Base-by-base conservation (phyloP, 495 filamentous ascomycete species). In the Tuber magnatum region DNA sequence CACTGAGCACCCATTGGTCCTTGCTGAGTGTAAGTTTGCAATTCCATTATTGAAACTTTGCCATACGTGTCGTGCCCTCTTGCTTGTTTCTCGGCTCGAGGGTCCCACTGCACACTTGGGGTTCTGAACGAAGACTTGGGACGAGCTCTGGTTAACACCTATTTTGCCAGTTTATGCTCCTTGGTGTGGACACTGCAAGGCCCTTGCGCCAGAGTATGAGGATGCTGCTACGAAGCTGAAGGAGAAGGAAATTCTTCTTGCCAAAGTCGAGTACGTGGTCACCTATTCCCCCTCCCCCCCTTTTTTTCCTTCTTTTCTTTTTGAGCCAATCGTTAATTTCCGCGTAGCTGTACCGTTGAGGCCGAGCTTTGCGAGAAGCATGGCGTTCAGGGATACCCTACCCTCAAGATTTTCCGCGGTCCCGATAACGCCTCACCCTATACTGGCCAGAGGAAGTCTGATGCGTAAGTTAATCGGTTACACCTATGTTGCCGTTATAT, bases 361-460 rank as follows among this genome's bases (percentile, higher is more conserved):
- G 86, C 91, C 75, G 93, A 95, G 22, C 90, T 99, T 75, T 99
- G 95, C 88, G 89, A 93, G 84, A 85, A 88, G 77, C 93, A 91
- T 80, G 94, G 93, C 72, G 93, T 99, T 38, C 93, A 97, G 86
- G 95, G 95, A 71, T 99, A 98, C 86, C 95, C 95, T 40, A 99
- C 95, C 73, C 87, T 99, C 79, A 99, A 98, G 90, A 90, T 99
- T 84, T 99, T 98, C 93, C 94, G 95, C 77, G 95, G 95, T 73
- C 86, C 86, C n/a, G 92, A 97, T 3, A 92, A 91, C 79, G 87
- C 90, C 82, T 88, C 89, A 72, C 90, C 95, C 71, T 99, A 98
- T 84, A 87, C 87, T 78, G 95, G 95, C 81, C 91, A 92, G 84
- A 89, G 95, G 83, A 96, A 99, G 87, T 90, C 94, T 70, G 91